Conservation (phyloP, 2,329 filamentous ascomycete genomes). For the Dactylellina leptospora region DNA sequence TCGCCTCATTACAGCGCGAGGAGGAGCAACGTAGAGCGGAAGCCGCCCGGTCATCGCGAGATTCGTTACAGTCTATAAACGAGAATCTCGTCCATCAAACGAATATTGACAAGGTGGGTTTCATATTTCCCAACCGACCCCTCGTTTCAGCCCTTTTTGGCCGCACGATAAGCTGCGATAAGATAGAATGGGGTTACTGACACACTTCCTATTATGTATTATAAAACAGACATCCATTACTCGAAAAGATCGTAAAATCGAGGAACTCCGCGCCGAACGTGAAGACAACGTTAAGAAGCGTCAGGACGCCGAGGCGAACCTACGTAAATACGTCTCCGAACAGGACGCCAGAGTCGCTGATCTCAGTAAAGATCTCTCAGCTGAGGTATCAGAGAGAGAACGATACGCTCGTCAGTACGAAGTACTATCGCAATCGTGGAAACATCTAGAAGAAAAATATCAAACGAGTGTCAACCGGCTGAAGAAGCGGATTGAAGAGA, state of each 20-base stretch:
- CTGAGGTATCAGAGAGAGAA: conserved; percentile 45
- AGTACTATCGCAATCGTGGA: conserved; percentile 56
- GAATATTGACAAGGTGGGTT: conserved; percentile 56
- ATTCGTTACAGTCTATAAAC: conserved; percentile 57
- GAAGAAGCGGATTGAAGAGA: conserved; percentile 55
- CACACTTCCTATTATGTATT: neutral
- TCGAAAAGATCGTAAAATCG: conserved; percentile 57
- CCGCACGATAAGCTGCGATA: neutral
- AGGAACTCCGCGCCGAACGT: conserved; percentile 57
- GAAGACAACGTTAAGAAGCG: conserved; percentile 55
- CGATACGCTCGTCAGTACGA: conserved; percentile 56
- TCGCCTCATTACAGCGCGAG: conserved; percentile 51
- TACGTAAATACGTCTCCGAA: conserved; percentile 55
- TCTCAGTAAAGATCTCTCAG: conserved; percentile 36
- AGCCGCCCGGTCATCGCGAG: conserved; percentile 56
- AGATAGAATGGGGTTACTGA: conserved; percentile 7
- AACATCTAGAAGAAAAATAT: conserved; percentile 56
- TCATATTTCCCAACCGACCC: neutral
- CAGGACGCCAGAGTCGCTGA: conserved; percentile 54
- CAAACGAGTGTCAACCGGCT: conserved; percentile 55
- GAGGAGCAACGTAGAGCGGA: conserved; percentile 58
- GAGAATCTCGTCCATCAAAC: conserved; percentile 58
- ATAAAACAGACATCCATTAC: conserved; percentile 54
- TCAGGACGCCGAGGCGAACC: conserved; percentile 55
- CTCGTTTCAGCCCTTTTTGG: neutral